Evolutionary conservation across 2,329 filamentous ascomycete genomes (phyloP), one percentile per base, ranked within the genome.

Genomic region (Colletotrichum sp.): DNA sequence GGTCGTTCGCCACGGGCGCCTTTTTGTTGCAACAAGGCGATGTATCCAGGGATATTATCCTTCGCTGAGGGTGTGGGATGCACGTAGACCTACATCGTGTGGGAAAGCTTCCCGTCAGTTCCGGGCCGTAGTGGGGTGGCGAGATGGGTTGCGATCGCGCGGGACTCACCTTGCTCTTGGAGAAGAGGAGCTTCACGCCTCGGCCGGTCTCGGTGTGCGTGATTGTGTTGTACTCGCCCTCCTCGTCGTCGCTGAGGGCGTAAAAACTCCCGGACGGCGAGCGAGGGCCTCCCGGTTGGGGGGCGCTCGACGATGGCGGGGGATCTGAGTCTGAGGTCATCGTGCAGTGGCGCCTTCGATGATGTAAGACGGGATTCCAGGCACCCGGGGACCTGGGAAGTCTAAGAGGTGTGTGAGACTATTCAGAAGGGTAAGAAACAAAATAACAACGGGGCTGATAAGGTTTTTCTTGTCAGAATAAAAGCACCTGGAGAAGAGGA

Each of bases 181-280:
- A 96, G 81, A 94, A 98, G 16, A 99, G 89, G 36, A 99, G 88
- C 86, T 98, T 99, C 61, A 99, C 97, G 3, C 96, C 97, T 78
- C 92, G 92, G 1, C 94, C 94, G 4, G 92, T 92, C 79, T 91
- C 91, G 6, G 92, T 91, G 82, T 97, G 95, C 6, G 95, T 94
- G 81, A 99, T 95, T 22, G 96, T 98, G 83, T 97, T 95, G 87
- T 99, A 99, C 60, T 95, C 97, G 79, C 94, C 94, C 85, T 98
- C 97, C 78, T 98, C 96, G 82, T 98, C 96, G 87, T 99, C 97
- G 85, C 95, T 98, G 89, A 98, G 89, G 82, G 96, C 96, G 88
- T 98, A 98, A 88, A 96, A 97, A 81, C 95, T 98, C 68, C 93
- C 95, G 4, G 94, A 91, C 3, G 96, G 96, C 43, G 96, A 98